Evolutionary conservation across 2,329 filamentous ascomycete genomes (phyloP).

Genomic region (Helminthosporium solani): DNA sequence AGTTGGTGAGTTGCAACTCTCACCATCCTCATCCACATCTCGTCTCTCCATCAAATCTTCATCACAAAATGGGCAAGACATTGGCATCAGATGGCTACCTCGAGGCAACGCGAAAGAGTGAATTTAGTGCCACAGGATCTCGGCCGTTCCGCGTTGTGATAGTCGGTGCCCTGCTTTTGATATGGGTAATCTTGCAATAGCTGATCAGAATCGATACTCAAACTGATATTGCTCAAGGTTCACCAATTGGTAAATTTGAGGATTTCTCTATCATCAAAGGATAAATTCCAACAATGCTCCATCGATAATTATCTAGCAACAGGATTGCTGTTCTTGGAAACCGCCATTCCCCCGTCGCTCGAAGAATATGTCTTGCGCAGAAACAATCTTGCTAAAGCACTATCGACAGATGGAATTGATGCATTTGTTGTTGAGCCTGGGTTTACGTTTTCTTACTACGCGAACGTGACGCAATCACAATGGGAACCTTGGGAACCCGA

Average conservation of each 20-base stretch:
- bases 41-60: neutral
- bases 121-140: neutral
- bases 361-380: conserved; percentile 58
- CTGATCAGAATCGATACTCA: neutral
- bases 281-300: conserved; percentile 51
- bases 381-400: conserved; percentile 57
- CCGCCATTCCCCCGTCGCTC: conserved; percentile 49
- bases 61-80: neutral
- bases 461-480: conserved; percentile 60
- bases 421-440: conserved; percentile 65
- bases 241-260: neutral
- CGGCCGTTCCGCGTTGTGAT: neutral
- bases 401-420: conserved; percentile 54
- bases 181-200: neutral
- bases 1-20: neutral
- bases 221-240: neutral
- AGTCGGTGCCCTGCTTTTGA: neutral
- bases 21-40: neutral
- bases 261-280: conserved; percentile 3
- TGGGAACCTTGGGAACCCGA: conserved; percentile 68
- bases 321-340: conserved; percentile 54
- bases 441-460: conserved; percentile 66
- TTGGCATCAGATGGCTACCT: neutral
- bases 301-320: conserved; percentile 52
- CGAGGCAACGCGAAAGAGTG: neutral